Evolutionary conservation across 345 rosid genomes (phyloP).

Genomic region (Clausena lansium): DNA sequence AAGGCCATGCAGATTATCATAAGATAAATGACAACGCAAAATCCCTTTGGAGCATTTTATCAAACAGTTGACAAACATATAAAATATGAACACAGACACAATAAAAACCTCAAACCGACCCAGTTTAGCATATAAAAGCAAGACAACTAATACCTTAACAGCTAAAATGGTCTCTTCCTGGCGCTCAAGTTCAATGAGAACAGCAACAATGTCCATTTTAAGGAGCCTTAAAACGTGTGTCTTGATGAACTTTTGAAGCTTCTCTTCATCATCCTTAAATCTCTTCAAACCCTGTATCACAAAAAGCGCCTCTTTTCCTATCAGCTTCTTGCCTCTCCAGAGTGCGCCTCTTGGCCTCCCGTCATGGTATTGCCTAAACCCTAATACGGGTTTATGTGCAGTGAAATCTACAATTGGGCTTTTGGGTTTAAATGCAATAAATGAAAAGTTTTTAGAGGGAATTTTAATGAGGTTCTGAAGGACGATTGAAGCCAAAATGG

Average conservation of each 20-base stretch:
- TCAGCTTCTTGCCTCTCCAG: conserved; percentile 91
- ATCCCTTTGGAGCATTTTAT: conserved; percentile 30
- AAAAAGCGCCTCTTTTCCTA: conserved; percentile 84
- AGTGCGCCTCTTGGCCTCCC: conserved; percentile 96
- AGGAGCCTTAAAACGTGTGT: conserved; percentile 75
- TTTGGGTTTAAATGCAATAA: conserved; percentile 23
- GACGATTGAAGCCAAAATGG: conserved; percentile 30
- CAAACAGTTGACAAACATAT: conserved; percentile 31
- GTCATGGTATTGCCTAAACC: conserved; percentile 61
- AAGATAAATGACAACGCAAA: background rate
- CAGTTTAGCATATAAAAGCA: background rate
- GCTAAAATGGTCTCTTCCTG: conserved; percentile 76
- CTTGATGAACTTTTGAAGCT: conserved; percentile 61
- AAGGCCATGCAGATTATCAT: background rate
- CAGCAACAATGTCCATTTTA: conserved; percentile 81
- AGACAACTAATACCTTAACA: conserved; percentile 43
- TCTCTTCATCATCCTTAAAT: conserved; percentile 70
- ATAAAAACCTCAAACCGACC: background rate
- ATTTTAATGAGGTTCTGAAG: conserved; percentile 30
- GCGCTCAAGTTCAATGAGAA: conserved; percentile 79
- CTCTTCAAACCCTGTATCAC: conserved; percentile 75
- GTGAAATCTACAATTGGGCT: conserved; percentile 1
- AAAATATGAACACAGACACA: background rate
- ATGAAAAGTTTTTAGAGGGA: conserved; percentile 14
- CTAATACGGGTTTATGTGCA: conserved; percentile 22